Percentiles rank a stretch among this genome's conserved stretches.
Evolutionary conservation across 352 stramenopile species (phyloP).

Genomic region (Phytophthora sp.): DNA sequence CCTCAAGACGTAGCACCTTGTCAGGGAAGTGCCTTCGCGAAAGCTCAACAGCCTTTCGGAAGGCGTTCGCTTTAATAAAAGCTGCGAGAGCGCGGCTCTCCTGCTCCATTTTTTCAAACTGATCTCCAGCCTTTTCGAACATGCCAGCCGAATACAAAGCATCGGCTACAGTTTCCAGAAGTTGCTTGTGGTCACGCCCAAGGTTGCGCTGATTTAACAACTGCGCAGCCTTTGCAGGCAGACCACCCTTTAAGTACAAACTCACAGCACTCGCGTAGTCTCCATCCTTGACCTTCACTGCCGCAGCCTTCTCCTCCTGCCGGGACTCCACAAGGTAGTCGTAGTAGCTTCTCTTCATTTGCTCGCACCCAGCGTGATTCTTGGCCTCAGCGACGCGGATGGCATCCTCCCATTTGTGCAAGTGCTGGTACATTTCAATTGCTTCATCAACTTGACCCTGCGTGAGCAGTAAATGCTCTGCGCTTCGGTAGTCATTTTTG

Average conservation of each 20-base stretch:
- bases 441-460: slow-evolving; percentile 93
- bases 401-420: slow-evolving; percentile 96
- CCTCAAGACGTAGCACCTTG: slow-evolving; percentile 91
- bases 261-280: slow-evolving; percentile 91
- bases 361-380: slow-evolving; percentile 72
- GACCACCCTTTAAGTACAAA: slow-evolving; percentile 93
- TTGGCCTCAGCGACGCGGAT: slow-evolving; percentile 91
- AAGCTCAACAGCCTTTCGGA: slow-evolving; percentile 93
- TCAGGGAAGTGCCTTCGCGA: slow-evolving; percentile 91
- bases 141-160: slow-evolving; percentile 89
- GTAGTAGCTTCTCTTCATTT: slow-evolving; percentile 93
- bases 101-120: slow-evolving; percentile 95
- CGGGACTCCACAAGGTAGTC: slow-evolving; percentile 92
- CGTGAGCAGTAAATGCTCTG: slow-evolving; percentile 92
- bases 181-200: slow-evolving; percentile 81
- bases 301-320: slow-evolving; percentile 92
- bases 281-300: slow-evolving; percentile 92
- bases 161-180: slow-evolving; percentile 92
- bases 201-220: slow-evolving; percentile 90
- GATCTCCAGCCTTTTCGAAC: slow-evolving; percentile 94
- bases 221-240: slow-evolving; percentile 90
- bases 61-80: slow-evolving; percentile 94
- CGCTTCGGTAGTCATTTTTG: slow-evolving; percentile 90
- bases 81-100: slow-evolving; percentile 88
- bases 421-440: slow-evolving; percentile 95